Evolutionary conservation across 345 rosid species (phyloP), one percentile per base, ranked within the genome.

Genomic region (Lumnitzera racemosa): DNA sequence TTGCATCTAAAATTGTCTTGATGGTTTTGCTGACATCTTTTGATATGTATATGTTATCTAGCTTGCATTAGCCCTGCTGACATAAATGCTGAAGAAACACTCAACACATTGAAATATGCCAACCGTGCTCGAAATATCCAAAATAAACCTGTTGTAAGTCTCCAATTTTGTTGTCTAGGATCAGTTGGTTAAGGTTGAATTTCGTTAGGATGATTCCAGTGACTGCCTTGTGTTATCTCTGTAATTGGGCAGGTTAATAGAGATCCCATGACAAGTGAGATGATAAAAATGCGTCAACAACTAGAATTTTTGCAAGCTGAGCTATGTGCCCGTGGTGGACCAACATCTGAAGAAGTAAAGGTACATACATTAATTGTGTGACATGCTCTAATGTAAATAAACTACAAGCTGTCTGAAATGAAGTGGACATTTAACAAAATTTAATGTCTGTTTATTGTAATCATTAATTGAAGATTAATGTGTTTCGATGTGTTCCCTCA

Each of bases 61-160:
- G 97, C 99, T 63, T 94, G 99, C 83, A 84, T 94, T 68, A 94
- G 99, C 69, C 99, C 97, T 43, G 99, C 99, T 53, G 99, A 94
- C 77, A 90, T 88, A 60, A 94, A 94, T 77, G 99, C 92, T 2
- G 99, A 94, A 83, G 99, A 94, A 74, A 90, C 97, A 12, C 90
- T 94, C 15, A 94, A 94, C 78, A 94, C 99, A 56, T 72, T 94
- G 56, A 94, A 94, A 73, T 94, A 94, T 68, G 99, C 99, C 64
- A 94, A 94, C 80, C 99, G 99, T 61, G 99, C 97, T 72, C 91
- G 99, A 52, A 94, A 94, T 75, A 94, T 94, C 68, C 84, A 81
- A 72, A 94, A 94, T 64, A 94, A 94, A 82, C 99, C 96, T 63
- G 87, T 94, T 70, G 99, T 94, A 81, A 84, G 96, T 82, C 63